Conservation (phyloP, 2,329 filamentous ascomycete species). For the Daldinia sp. region DNA sequence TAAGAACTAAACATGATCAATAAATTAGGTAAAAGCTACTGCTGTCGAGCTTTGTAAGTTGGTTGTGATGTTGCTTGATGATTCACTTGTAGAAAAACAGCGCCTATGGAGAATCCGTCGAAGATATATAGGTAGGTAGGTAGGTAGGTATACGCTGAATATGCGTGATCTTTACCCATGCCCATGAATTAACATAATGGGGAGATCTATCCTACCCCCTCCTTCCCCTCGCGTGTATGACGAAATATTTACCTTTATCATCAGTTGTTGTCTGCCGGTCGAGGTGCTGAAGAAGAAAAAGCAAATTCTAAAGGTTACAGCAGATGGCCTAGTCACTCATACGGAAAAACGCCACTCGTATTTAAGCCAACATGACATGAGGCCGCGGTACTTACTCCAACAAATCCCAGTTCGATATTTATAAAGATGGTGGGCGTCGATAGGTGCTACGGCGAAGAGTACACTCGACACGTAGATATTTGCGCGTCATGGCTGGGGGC, state of each 20-base stretch:
- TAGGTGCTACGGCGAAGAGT: neutral
- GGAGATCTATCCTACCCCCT: no score
- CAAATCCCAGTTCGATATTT: neutral
- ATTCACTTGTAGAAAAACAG: neutral
- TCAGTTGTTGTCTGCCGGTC: no score
- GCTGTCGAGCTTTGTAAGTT: no score
- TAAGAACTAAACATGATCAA: neutral
- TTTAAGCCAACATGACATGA: neutral
- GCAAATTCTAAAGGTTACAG: neutral
- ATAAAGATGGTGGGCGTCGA: neutral
- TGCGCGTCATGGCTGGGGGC: neutral
- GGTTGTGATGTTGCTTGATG: neutral
- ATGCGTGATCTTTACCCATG: no score
- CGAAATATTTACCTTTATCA: no score
- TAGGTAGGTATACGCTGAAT: no score
- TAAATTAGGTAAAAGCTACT: neutral
- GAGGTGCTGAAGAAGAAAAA: neutral
- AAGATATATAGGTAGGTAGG: no score
- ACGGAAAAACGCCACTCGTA: neutral
- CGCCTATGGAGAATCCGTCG: neutral
- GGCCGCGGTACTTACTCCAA: neutral
- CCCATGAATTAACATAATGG: no score
- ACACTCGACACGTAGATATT: neutral
- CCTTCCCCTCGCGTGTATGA: neutral
- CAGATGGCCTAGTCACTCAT: neutral